A percentile compares a stretch with the other conserved stretches of the same genome.
phyloP scores from a whole-genome alignment of 75 land plant genomes.

The Cunninghamia lanceolata region DNA sequence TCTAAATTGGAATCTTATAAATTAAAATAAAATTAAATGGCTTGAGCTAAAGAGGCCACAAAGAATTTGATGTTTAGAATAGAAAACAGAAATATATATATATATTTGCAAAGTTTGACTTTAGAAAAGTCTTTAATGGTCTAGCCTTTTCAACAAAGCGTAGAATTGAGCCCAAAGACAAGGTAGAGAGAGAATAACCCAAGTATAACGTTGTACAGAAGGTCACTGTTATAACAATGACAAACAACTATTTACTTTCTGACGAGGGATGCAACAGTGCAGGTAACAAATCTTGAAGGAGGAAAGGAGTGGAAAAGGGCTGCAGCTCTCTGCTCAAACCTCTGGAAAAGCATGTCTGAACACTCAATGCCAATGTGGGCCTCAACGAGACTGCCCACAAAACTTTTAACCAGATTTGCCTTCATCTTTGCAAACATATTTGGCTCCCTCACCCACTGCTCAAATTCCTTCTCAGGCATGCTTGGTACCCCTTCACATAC shows the following conservation, averaged over 20 bases:
- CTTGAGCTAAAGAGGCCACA: too few relatives aligned
- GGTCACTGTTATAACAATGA: too few relatives aligned
- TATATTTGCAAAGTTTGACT: too few relatives aligned
- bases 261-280: slow-evolving; percentile 10
- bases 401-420: background rate
- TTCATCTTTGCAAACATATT: slow-evolving; percentile 1
- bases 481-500: slow-evolving; percentile 8
- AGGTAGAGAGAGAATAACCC: too few relatives aligned
- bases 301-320: background rate
- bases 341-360: slow-evolving; percentile 5
- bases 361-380: slow-evolving; percentile 18
- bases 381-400: slow-evolving; percentile 1
- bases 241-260: background rate
- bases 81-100: too few relatives aligned
- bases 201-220: too few relatives aligned
- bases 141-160: too few relatives aligned
- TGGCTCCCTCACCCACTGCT: background rate
- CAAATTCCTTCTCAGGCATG: slow-evolving; percentile 1
- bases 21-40: too few relatives aligned
- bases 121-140: too few relatives aligned
- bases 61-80: too few relatives aligned
- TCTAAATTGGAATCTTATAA: too few relatives aligned
- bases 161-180: too few relatives aligned
- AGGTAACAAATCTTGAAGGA: background rate
- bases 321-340: background rate